Conservation (phyloP, 1,139 yeast genomes). For the Taiozyma sp. region DNA sequence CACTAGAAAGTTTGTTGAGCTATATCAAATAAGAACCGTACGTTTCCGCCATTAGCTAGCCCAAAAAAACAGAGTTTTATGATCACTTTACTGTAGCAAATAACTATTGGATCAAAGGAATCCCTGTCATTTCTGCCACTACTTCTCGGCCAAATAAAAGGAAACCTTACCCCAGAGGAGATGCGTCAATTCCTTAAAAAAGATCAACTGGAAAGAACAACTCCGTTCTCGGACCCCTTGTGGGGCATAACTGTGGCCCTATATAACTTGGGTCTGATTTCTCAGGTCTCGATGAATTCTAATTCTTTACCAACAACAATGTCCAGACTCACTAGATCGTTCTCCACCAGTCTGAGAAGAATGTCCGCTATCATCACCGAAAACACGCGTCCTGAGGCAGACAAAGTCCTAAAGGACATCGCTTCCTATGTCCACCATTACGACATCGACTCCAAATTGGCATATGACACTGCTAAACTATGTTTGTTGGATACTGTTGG, state of each 20-base stretch:
- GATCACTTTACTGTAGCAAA: neutral
- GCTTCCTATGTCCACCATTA: slow-evolving; percentile 45
- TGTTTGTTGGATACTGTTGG: slow-evolving; percentile 53
- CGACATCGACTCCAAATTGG: slow-evolving; percentile 39
- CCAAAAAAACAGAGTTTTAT: neutral
- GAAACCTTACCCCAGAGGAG: neutral
- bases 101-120: neutral
- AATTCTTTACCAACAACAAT: neutral
- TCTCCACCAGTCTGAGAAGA: slow-evolving; percentile 4
- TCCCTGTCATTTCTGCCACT: neutral
- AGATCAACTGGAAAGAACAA: neutral
- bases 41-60: neutral
- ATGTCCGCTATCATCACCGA: slow-evolving; percentile 29
- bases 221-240: neutral
- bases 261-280: neutral
- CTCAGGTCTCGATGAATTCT: neutral
- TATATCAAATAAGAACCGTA: neutral
- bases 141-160: neutral
- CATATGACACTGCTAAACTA: slow-evolving; percentile 46
- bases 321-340: slow-evolving; percentile 1
- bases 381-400: slow-evolving; percentile 43
- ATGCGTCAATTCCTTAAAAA: slow-evolving; percentile 1
- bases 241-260: neutral
- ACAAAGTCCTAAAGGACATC: slow-evolving; percentile 42
- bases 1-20: slow-evolving; percentile 12